Percentiles rank a stretch among this genome's conserved stretches.
Conservation (phyloP, 352 stramenopile species). For the Phytopythium oedochilum region DNA sequence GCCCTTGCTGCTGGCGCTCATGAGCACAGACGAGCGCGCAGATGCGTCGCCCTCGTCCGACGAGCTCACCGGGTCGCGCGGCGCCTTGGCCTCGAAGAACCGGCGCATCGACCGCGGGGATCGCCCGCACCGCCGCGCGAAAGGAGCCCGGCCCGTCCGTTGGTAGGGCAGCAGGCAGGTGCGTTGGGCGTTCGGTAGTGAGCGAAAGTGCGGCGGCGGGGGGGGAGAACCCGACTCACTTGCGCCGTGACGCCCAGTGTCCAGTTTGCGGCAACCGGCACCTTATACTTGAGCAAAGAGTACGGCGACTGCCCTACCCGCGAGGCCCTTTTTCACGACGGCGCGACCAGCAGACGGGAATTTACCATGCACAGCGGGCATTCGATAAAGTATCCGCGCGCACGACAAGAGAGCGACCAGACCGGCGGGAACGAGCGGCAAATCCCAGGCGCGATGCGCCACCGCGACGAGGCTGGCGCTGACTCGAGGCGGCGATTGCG, state of each 20-base stretch:
- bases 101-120: slow-evolving; percentile 3
- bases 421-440: too few relatives aligned
- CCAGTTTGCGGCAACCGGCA: not conserved
- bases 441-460: not conserved
- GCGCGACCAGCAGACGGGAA: not conserved
- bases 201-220: not conserved
- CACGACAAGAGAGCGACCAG: too few relatives aligned
- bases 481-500: not conserved
- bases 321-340: not conserved
- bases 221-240: too few relatives aligned
- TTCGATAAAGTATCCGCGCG: not conserved
- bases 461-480: too few relatives aligned
- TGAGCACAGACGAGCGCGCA: slow-evolving; percentile 6
- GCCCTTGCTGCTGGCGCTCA: not conserved
- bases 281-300: not conserved
- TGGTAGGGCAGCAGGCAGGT: too few relatives aligned
- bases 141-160: too few relatives aligned
- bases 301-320: not conserved
- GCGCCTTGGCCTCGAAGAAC: slow-evolving; percentile 7
- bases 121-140: not conserved
- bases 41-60: not conserved
- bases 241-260: not conserved
- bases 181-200: not conserved
- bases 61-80: not conserved
- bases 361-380: not conserved